Evolutionary conservation across 352 stramenopile species (phyloP).

Genomic region (Thalassiosira mediterranea): DNA sequence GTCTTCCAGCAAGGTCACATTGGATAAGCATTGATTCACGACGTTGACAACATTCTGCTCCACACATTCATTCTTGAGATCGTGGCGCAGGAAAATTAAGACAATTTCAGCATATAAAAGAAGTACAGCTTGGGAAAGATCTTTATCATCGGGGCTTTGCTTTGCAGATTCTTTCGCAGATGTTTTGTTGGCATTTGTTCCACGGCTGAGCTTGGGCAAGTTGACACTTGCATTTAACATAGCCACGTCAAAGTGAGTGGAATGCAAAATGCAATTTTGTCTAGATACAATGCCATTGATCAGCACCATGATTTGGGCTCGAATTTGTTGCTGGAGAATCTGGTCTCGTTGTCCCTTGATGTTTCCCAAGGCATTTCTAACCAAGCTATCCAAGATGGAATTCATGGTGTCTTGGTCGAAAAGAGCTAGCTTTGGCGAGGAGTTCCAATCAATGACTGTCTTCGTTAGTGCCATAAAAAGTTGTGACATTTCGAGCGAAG

Average conservation of each 20-base stretch:
- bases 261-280: constrained; percentile 62
- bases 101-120: constrained; percentile 75
- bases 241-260: constrained; percentile 73
- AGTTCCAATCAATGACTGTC: constrained; percentile 93
- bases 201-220: too few species aligned
- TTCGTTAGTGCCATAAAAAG: constrained; percentile 94
- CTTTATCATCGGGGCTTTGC: constrained; percentile 42
- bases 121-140: constrained; percentile 27
- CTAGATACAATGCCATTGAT: constrained; percentile 60
- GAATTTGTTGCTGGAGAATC: constrained; percentile 41
- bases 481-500: constrained; percentile 90
- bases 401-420: constrained; percentile 85
- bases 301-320: constrained; percentile 44
- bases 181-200: constrained; percentile 34
- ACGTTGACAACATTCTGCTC: constrained; percentile 36
- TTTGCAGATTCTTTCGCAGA: constrained; percentile 24
- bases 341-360: constrained; percentile 61
- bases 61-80: constrained; percentile 64
- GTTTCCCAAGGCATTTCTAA: constrained; percentile 73
- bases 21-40: background rate
- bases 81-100: constrained; percentile 52
- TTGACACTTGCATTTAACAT: too few species aligned
- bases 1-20: constrained; percentile 23
- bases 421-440: background rate
- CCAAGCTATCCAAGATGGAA: constrained; percentile 89